These are phyloP conservation scores for Cladobotryum protrusum DNA, from an alignment of 2,329 filamentous ascomycete species.

Conservation along the genomic window DNA sequence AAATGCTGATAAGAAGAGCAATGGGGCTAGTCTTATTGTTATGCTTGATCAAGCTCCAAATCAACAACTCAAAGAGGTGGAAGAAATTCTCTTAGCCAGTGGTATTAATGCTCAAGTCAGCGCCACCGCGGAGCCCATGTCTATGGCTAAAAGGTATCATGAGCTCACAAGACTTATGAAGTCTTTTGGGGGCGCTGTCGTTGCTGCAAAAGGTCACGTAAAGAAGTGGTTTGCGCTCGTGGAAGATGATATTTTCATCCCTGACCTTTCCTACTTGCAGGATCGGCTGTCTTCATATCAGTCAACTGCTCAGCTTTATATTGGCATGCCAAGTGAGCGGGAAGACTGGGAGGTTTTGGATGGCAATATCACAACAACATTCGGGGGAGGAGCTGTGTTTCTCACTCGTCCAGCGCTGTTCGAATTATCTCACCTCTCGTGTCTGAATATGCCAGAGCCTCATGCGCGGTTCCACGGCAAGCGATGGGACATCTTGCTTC, in stretches of 20 bases:
- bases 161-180: conserved; percentile 32
- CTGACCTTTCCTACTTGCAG: conserved; percentile 34
- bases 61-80: conserved; percentile 26
- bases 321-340: conserved; percentile 39
- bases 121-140: conserved; percentile 25
- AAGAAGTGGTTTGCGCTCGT: conserved; percentile 39
- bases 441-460: conserved; percentile 22
- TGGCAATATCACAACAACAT: conserved; percentile 31
- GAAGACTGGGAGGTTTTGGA: conserved; percentile 36
- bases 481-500: conserved; percentile 37
- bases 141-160: conserved; percentile 30
- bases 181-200: conserved; percentile 27
- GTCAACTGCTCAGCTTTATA: conserved; percentile 28
- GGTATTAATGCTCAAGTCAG: conserved; percentile 36
- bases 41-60: conserved; percentile 33
- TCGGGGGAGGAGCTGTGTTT: conserved; percentile 40
- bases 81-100: conserved; percentile 23
- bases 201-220: conserved; percentile 28
- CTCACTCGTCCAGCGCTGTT: conserved; percentile 31
- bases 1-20: conserved; percentile 31
- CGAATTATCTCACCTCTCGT: conserved; percentile 31
- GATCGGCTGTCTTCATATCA: conserved; percentile 31
- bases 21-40: conserved; percentile 38
- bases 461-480: conserved; percentile 16
- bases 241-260: conserved; percentile 43